These are phyloP conservation scores for Arthrinium phaeospermum DNA, from an alignment of 2,329 filamentous ascomycete genomes.

Conservation along the genomic window DNA sequence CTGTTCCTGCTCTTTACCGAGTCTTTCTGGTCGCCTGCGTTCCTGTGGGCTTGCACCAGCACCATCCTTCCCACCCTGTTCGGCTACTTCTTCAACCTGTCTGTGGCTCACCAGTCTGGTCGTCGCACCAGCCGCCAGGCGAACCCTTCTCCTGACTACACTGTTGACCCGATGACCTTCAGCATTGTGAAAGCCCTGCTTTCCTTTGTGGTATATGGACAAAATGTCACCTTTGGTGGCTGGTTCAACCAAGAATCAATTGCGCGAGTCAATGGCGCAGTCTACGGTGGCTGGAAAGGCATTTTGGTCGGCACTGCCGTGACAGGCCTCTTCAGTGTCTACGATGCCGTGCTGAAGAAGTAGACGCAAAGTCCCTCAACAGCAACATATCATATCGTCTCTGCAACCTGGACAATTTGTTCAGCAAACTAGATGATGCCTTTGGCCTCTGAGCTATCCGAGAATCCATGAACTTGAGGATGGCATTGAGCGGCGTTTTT, in stretches of 20 bases:
- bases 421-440: neutral
- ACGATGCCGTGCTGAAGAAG: slow-evolving; percentile 78
- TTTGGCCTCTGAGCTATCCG: neutral
- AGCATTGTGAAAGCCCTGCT: slow-evolving; percentile 86
- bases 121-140: slow-evolving; percentile 51
- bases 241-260: slow-evolving; percentile 66
- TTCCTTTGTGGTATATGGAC: slow-evolving; percentile 80
- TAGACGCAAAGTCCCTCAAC: slow-evolving; percentile 34
- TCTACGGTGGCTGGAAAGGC: slow-evolving; percentile 75
- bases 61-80: slow-evolving; percentile 71
- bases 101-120: slow-evolving; percentile 49
- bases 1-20: slow-evolving; percentile 77
- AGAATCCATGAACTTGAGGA: neutral
- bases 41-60: slow-evolving; percentile 78
- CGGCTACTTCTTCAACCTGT: slow-evolving; percentile 92
- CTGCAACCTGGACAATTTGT: neutral
- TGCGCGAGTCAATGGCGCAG: slow-evolving; percentile 64
- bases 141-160: slow-evolving; percentile 54
- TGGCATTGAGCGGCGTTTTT: neutral
- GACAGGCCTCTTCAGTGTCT: slow-evolving; percentile 72
- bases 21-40: slow-evolving; percentile 83
- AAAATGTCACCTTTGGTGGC: slow-evolving; percentile 67
- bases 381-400: neutral
- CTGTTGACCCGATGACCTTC: slow-evolving; percentile 86
- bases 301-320: slow-evolving; percentile 72